These are phyloP conservation scores for Acorus calamus DNA, from an alignment of 106 monocot genomes.

Conservation along the genomic window DNA sequence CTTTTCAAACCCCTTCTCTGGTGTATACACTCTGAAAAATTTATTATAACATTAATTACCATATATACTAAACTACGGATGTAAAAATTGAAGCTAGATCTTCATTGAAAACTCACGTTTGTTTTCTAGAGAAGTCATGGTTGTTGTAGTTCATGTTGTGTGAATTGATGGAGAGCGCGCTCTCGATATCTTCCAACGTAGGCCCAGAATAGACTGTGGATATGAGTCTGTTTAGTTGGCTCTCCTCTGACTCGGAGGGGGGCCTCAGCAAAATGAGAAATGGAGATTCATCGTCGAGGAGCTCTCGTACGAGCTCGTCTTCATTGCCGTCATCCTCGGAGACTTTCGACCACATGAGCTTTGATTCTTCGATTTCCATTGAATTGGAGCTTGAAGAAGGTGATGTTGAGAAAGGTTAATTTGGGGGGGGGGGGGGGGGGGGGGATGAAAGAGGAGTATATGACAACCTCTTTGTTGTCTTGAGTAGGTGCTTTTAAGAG, in stretches of 20 bases:
- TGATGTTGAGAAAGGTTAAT: no score
- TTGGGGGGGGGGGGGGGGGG: no score
- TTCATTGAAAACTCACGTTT: constrained; percentile 21
- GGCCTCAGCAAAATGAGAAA: constrained; percentile 11
- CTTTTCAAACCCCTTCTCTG: constrained; percentile 60
- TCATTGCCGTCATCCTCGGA: constrained; percentile 19
- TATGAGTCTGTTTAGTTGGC: constrained; percentile 51
- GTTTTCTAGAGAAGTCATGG: constrained; percentile 1
- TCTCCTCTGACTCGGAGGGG: background rate
- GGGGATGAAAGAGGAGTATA: no score
- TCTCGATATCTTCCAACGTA: constrained; percentile 60
- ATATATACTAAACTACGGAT: background rate
- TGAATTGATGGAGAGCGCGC: constrained; percentile 32
- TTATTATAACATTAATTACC: background rate
- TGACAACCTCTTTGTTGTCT: no score
- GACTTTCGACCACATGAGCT: constrained; percentile 14
- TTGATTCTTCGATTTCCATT: constrained; percentile 14
- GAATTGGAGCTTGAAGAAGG: no score
- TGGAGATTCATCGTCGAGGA: constrained; percentile 24
- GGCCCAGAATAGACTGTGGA: constrained; percentile 70
- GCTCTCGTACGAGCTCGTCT: constrained; percentile 34
- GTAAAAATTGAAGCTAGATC: background rate
- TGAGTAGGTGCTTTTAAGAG: no score
- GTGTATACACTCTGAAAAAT: constrained; percentile 37
- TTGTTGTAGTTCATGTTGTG: constrained; percentile 1